Evolutionary conservation across 2,329 filamentous ascomycete species (phyloP), one percentile per base, ranked within the genome.

Genomic region (Tolypocladium ovalisporum): DNA sequence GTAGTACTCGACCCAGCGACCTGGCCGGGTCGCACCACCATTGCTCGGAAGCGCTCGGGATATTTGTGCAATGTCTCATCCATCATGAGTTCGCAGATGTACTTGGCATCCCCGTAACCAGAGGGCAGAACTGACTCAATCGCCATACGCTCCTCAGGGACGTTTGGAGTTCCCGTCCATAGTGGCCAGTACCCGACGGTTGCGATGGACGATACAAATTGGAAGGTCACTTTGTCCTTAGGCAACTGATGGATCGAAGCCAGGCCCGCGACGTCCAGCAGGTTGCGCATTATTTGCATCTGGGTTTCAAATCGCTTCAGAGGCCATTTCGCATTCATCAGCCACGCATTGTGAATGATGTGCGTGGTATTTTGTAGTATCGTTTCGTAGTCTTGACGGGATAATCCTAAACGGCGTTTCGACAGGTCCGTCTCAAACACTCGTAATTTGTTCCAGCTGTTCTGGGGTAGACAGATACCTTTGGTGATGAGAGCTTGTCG

Each of bases 101-200:
- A 75, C 60, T 83, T 82, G 2, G 76, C 80, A 6, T 82, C 78
- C 12, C 70, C 70, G 59, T 82, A 82, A 19, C 79, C 78, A 15
- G 66, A 74, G 0, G 73, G 71, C 5, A 79, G 64, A 0, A 77
- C 73, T 0, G 68, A 64, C 1, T 71, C 70, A 1, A 79, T 67
- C 0, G 55, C 54, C 35, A 77, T 65, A 0, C 65, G 62, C n/a
- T 72, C 64, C 60, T 84, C 80, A 0, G 73, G 75, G 0, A 81
- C 75, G 0, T 63, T 54, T 0, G 64, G 44, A 10, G 65, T 64
- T 12, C 61, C 62, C 3, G 58, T 57, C 44, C 55, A 58, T 3
- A 67, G 54, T 0, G 64, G 63, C 54, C 69, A 67, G 35, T 67
- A 59, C 19, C 71, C 73, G 1, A 75, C 68, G 0, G 67, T 67